Evolutionary conservation across 2,329 filamentous ascomycete species (phyloP).

Genomic region (Xylariaceae sp.): DNA sequence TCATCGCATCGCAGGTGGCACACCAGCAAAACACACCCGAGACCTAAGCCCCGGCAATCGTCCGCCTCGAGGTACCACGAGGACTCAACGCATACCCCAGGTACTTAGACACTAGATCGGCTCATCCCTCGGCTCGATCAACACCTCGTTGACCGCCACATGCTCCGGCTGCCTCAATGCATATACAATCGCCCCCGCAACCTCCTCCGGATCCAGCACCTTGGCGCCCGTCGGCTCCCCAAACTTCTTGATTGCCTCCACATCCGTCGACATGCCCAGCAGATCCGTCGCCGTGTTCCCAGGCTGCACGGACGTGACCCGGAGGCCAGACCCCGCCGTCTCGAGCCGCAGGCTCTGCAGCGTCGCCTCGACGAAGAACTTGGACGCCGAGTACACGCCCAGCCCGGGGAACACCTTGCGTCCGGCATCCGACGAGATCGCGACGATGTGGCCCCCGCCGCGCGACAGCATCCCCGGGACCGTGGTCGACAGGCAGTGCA

Average conservation of each 20-base stretch:
- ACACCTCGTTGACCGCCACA: slow-evolving; percentile 74
- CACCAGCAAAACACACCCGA: no score
- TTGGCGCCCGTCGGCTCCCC: slow-evolving; percentile 71
- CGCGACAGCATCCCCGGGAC: slow-evolving; percentile 69
- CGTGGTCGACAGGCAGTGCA: slow-evolving; percentile 66
- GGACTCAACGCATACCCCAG: no score
- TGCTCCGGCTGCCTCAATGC: slow-evolving; percentile 70
- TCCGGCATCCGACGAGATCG: slow-evolving; percentile 77
- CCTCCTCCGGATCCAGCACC: slow-evolving; percentile 69
- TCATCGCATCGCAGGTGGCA: no score
- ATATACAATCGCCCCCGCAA: slow-evolving; percentile 69
- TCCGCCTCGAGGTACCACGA: no score
- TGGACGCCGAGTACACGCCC: slow-evolving; percentile 77
- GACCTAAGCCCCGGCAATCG: no score
- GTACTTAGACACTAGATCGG: no score
- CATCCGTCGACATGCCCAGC: slow-evolving; percentile 69
- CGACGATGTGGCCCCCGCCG: slow-evolving; percentile 68
- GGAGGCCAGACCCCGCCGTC: slow-evolving; percentile 67
- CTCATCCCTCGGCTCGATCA: slow-evolving; percentile 75
- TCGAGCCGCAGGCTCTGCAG: slow-evolving; percentile 72
- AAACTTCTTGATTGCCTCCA: slow-evolving; percentile 73
- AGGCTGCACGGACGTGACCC: slow-evolving; percentile 72
- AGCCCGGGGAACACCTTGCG: slow-evolving; percentile 78
- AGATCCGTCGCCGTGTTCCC: slow-evolving; percentile 73
- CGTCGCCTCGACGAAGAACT: slow-evolving; percentile 81